phyloP scores from a whole-genome alignment of 257 asterid genomes.

The Nicotiana attenuata region DNA sequence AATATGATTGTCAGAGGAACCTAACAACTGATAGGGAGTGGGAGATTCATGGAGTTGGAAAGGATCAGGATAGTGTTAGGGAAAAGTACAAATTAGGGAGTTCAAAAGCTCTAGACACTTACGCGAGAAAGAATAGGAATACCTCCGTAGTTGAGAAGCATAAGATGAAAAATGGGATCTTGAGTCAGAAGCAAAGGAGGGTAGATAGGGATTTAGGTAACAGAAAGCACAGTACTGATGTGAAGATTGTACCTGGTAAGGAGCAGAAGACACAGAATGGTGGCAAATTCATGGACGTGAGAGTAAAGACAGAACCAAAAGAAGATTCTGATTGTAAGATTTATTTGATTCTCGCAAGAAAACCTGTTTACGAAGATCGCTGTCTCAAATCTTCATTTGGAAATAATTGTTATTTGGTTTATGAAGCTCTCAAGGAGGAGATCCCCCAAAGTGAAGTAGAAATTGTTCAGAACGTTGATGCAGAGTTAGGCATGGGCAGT shows the following conservation, averaged over 20 bases:
- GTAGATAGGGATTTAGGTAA: background rate
- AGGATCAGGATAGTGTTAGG: background rate
- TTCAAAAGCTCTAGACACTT: background rate
- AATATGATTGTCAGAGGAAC: background rate
- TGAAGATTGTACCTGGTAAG: background rate
- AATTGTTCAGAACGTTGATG: slow-evolving; percentile 24
- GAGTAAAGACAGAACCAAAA: background rate
- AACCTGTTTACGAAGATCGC: background rate
- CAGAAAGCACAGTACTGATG: background rate
- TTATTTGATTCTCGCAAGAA: background rate
- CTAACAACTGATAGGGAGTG: background rate
- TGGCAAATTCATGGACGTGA: background rate
- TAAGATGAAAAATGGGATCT: background rate
- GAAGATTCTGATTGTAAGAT: background rate
- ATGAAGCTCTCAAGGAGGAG: background rate
- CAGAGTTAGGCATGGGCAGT: slow-evolving; percentile 3
- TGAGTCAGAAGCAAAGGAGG: background rate
- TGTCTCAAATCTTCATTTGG: background rate
- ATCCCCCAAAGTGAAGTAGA: slow-evolving; percentile 15
- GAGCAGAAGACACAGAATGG: slow-evolving; percentile 7
- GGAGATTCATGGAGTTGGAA: background rate
- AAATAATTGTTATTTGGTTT: background rate
- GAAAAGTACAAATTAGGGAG: background rate
- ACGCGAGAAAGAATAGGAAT: background rate
- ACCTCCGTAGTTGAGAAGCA: background rate